Conservation (phyloP, 192 early-diverging fungal genomes). For the Dispira simplex region DNA sequence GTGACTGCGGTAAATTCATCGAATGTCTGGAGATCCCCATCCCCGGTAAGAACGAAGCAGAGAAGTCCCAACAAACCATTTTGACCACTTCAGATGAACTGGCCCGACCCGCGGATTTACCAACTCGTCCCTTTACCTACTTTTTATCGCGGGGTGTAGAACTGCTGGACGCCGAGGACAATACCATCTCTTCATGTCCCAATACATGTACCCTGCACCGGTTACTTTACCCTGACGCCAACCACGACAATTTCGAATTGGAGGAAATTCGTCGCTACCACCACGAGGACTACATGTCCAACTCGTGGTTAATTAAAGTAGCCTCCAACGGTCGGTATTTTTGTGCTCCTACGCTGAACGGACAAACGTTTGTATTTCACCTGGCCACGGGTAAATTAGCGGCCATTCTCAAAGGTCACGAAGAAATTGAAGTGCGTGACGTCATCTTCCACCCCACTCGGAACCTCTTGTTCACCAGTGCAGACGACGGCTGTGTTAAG, state of each 20-base stretch:
- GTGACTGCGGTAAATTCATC: slow-evolving; percentile 88
- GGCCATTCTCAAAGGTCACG: slow-evolving; percentile 59
- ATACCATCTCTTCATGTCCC: slow-evolving; percentile 53
- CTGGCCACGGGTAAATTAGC: slow-evolving; percentile 59
- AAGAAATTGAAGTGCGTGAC: slow-evolving; percentile 88
- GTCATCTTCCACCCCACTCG: slow-evolving; percentile 73
- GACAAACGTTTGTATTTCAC: slow-evolving; percentile 74
- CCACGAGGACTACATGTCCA: slow-evolving; percentile 72
- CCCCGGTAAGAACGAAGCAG: slow-evolving; percentile 22
- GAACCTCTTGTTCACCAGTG: slow-evolving; percentile 68
- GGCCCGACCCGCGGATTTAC: not conserved
- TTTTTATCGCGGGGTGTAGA: slow-evolving; percentile 84
- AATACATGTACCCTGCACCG: slow-evolving; percentile 82
- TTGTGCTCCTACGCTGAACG: slow-evolving; percentile 79
- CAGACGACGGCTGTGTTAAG: slow-evolving; percentile 60
- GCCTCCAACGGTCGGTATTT: slow-evolving; percentile 76
- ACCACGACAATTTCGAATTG: slow-evolving; percentile 54
- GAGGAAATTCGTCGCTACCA: slow-evolving; percentile 59
- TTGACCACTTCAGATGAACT: not conserved
- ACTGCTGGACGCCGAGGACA: slow-evolving; percentile 64
- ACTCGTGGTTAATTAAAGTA: slow-evolving; percentile 91
- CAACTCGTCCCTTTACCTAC: slow-evolving; percentile 42
- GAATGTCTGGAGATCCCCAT: slow-evolving; percentile 41
- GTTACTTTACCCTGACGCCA: slow-evolving; percentile 61
- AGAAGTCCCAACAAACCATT: slow-evolving; percentile 14